phyloP scores from a whole-genome alignment of 1,139 yeast genomes.

The Blastobotrys illinoisensis region DNA sequence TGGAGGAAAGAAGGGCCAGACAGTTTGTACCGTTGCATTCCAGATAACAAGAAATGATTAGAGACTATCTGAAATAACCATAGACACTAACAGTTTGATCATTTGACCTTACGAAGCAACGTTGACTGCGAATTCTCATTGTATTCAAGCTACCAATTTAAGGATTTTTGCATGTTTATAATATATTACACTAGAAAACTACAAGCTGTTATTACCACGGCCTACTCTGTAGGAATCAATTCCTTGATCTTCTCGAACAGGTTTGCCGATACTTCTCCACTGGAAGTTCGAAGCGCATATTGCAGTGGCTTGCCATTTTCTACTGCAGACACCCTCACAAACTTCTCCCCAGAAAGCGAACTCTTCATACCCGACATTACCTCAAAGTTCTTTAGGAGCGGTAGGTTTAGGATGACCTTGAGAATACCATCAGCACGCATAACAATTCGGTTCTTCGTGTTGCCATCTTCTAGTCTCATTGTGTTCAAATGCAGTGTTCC shows the following conservation, averaged over 20 bases:
- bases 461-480: slow-evolving; percentile 22
- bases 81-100: background rate
- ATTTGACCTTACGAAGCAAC: no score
- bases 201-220: background rate
- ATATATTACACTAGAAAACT: background rate
- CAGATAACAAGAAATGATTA: background rate
- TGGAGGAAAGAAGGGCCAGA: slow-evolving; percentile 83
- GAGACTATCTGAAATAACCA: no score
- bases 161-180: slow-evolving; percentile 7
- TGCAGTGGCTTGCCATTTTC: slow-evolving; percentile 68
- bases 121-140: no score
- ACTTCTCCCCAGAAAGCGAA: slow-evolving; percentile 72
- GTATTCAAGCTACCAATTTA: no score
- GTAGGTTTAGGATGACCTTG: slow-evolving; percentile 74
- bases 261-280: slow-evolving; percentile 53
- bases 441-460: slow-evolving; percentile 51
- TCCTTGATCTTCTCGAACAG: slow-evolving; percentile 49
- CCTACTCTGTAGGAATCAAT: slow-evolving; percentile 26
- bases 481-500: slow-evolving; percentile 77
- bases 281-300: slow-evolving; percentile 70
- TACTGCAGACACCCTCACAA: slow-evolving; percentile 58
- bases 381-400: slow-evolving; percentile 54
- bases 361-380: slow-evolving; percentile 78
- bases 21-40: slow-evolving; percentile 84
- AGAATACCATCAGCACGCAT: slow-evolving; percentile 90